Evolutionary conservation across 129 eudicot genomes (phyloP).

Genomic region (Helianthus tuberosus): DNA sequence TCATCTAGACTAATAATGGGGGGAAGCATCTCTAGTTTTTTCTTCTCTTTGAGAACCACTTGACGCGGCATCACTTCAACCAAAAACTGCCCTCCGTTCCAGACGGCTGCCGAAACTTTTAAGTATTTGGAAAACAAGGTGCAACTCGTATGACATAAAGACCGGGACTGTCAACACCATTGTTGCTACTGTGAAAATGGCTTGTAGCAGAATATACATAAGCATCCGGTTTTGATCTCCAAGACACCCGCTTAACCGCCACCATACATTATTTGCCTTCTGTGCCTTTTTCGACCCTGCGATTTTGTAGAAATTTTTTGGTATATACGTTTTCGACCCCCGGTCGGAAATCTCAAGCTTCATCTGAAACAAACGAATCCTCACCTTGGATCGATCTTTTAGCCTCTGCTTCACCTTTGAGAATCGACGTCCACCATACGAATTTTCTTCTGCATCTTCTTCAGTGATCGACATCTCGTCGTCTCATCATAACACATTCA

Average conservation of each 20-base stretch:
- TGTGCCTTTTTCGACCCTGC: constrained; percentile 71
- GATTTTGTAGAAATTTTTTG: too few relatives aligned
- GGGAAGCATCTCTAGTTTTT: constrained; percentile 47
- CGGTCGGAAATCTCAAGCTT: too few relatives aligned
- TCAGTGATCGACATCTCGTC: constrained; percentile 37
- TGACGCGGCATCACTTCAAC: constrained; percentile 98
- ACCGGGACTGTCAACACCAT: constrained; percentile 91
- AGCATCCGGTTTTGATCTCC: constrained; percentile 86
- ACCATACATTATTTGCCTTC: constrained; percentile 90
- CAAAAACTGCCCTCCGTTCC: constrained; percentile 21
- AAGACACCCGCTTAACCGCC: constrained; percentile 89
- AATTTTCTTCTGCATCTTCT: too few relatives aligned
- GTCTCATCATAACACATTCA: constrained; percentile 29
- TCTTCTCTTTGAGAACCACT: constrained; percentile 80
- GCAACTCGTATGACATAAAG: constrained; percentile 77
- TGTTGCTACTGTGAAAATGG: constrained; percentile 84
- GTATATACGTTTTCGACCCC: too few relatives aligned
- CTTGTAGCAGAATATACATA: constrained; percentile 86
- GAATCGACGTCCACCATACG: constrained; percentile 24
- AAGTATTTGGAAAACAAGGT: constrained; percentile 70
- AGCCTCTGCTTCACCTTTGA: constrained; percentile 36
- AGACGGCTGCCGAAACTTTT: constrained; percentile 66
- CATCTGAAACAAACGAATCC: neutral
- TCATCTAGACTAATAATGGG: constrained; percentile 3
- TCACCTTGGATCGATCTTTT: constrained; percentile 40